Evolutionary conservation across 2,329 filamentous ascomycete genomes (phyloP).

Genomic region (Coniosporium tulheliwenetii): DNA sequence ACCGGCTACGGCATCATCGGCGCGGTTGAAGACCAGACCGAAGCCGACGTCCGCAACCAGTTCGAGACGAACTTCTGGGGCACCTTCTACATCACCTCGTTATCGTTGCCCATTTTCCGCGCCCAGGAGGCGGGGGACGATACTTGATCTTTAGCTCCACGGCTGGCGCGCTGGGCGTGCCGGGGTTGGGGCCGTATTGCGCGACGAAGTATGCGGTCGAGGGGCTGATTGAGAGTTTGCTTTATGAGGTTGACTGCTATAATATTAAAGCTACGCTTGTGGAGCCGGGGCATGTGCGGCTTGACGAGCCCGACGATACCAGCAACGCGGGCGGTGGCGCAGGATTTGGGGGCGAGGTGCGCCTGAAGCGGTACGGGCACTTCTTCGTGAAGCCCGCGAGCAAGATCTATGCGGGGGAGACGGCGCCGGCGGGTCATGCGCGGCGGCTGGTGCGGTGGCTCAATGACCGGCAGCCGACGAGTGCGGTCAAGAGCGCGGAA

Average conservation of each 20-base stretch:
- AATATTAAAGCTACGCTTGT: conserved; percentile 90
- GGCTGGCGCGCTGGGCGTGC: conserved; percentile 81
- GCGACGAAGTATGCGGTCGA: conserved; percentile 96
- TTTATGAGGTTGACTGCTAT: conserved; percentile 85
- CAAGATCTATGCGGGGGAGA: conserved; percentile 62
- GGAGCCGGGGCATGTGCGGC: conserved; percentile 73
- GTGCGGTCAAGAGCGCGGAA: conserved; percentile 83
- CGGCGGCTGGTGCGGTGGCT: conserved; percentile 90
- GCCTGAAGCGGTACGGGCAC: conserved; percentile 70
- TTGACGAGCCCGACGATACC: conserved; percentile 59
- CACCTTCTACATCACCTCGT: conserved; percentile 81
- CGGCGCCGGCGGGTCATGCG: conserved; percentile 75
- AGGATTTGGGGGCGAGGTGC: conserved; percentile 12
- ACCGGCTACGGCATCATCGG: conserved; percentile 50
- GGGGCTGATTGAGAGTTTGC: conserved; percentile 86
- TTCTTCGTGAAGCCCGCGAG: conserved; percentile 80
- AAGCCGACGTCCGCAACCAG: conserved; percentile 85
- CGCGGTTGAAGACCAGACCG: conserved; percentile 91
- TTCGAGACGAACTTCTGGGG: conserved; percentile 98
- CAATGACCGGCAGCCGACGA: conserved; percentile 80
- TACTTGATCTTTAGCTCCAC: conserved; percentile 95
- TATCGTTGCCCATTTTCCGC: conserved; percentile 76
- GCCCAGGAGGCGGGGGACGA: conserved; percentile 48
- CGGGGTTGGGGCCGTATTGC: conserved; percentile 84
- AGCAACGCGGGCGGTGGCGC: conserved; percentile 7